These are phyloP conservation scores for Senecio squalidus DNA, from an alignment of 140 eudicot genomes.

Conservation along the genomic window DNA sequence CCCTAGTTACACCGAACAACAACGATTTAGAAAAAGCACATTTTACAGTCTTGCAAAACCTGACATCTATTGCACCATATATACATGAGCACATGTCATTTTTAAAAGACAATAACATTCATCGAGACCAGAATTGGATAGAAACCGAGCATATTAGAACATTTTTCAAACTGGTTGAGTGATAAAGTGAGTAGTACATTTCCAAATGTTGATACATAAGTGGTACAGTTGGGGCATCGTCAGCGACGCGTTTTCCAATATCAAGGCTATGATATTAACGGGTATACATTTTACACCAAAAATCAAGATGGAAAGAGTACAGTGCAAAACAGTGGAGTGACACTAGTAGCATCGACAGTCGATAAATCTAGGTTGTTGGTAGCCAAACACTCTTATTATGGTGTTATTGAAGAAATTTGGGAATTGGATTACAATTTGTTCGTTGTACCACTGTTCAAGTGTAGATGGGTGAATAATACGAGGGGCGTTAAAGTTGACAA, in stretches of 20 bases:
- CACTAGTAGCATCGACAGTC: background rate
- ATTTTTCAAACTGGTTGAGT: background rate
- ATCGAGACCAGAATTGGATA: background rate
- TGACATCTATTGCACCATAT: background rate
- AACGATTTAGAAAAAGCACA: background rate
- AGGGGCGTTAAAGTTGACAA: background rate
- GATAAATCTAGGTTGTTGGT: background rate
- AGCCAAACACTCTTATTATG: too few relatives aligned
- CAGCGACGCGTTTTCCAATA: background rate
- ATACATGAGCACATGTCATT: background rate
- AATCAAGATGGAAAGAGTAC: conserved; percentile 12
- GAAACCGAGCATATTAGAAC: background rate
- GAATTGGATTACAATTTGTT: too few relatives aligned
- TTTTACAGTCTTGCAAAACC: background rate
- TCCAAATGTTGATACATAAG: too few relatives aligned
- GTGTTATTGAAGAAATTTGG: too few relatives aligned
- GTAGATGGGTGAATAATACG: too few relatives aligned
- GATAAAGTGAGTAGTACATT: background rate
- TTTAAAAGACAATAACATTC: background rate
- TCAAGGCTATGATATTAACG: conserved; percentile 11
- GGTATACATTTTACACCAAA: conserved; percentile 3
- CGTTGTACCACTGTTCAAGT: too few relatives aligned
- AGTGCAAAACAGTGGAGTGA: background rate
- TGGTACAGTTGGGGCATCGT: too few relatives aligned
- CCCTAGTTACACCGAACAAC: background rate